These are phyloP conservation scores for Aspergillus sp. DNA, from an alignment of 2,329 filamentous ascomycete species.

Conservation along the genomic window DNA sequence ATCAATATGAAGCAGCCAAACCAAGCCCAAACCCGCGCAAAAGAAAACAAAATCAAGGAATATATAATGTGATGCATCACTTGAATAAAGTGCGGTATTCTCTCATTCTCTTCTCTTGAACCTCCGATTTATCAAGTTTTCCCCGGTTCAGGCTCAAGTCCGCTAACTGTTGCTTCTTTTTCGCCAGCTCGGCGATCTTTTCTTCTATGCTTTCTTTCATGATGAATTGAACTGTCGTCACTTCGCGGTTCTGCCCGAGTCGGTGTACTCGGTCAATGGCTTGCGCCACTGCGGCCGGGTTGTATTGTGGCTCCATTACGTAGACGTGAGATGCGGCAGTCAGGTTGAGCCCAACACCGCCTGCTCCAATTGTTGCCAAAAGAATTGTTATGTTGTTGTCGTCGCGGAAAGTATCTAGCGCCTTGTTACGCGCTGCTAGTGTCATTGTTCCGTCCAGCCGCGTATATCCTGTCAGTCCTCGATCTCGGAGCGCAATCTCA, in stretches of 20 bases:
- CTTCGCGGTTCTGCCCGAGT: slow-evolving; percentile 83
- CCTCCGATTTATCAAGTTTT: slow-evolving; percentile 60
- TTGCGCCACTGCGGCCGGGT: slow-evolving; percentile 91
- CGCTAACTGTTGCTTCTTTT: slow-evolving; percentile 89
- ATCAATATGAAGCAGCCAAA: slow-evolving; percentile 12
- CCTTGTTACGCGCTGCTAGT: slow-evolving; percentile 68
- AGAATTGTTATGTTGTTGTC: slow-evolving; percentile 73
- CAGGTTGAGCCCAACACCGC: slow-evolving; percentile 86
- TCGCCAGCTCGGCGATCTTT: slow-evolving; percentile 84
- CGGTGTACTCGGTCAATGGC: slow-evolving; percentile 92
- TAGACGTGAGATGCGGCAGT: slow-evolving; percentile 84
- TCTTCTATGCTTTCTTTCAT: slow-evolving; percentile 92
- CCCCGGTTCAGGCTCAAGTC: slow-evolving; percentile 77
- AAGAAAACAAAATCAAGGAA: background rate
- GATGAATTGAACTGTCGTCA: slow-evolving; percentile 83
- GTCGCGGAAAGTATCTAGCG: slow-evolving; percentile 75
- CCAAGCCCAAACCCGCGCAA: slow-evolving; percentile 5
- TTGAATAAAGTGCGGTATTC: slow-evolving; percentile 61
- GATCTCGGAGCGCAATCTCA: slow-evolving; percentile 69
- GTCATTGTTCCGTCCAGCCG: slow-evolving; percentile 92
- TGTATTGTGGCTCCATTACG: slow-evolving; percentile 98
- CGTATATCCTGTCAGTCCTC: slow-evolving; percentile 56
- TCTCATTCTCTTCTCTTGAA: slow-evolving; percentile 63
- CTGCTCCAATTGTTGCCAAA: slow-evolving; percentile 87
- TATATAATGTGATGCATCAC: slow-evolving; percentile 22